Conservation (phyloP, 148 eudicot genomes). For the Drosera capensis region DNA sequence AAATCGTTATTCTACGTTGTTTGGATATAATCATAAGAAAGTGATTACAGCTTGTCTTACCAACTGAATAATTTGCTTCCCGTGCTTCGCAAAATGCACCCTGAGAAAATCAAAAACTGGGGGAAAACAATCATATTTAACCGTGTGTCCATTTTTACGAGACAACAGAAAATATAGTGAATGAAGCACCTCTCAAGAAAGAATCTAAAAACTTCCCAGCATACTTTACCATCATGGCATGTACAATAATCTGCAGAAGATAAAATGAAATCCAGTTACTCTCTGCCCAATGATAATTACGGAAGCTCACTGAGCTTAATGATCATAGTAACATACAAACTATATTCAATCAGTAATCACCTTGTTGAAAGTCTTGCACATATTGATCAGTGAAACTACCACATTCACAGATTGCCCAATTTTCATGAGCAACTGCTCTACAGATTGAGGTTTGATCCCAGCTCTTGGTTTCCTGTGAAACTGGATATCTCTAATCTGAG, state of each 20-base stretch:
- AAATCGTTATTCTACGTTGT: too few relatives aligned
- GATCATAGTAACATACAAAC: neutral
- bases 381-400: slow-evolving; percentile 30
- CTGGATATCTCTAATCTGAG: slow-evolving; percentile 28
- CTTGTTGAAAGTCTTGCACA: slow-evolving; percentile 46
- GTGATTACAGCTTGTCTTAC: slow-evolving; percentile 16
- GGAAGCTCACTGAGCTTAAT: neutral
- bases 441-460: slow-evolving; percentile 15
- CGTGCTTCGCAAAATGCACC: slow-evolving; percentile 22
- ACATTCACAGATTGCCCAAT: slow-evolving; percentile 32
- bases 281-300: neutral
- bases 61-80: slow-evolving; percentile 29
- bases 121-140: slow-evolving; percentile 1
- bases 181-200: slow-evolving; percentile 37
- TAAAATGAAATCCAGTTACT: neutral
- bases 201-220: slow-evolving; percentile 52
- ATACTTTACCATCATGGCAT: slow-evolving; percentile 42
- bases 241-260: slow-evolving; percentile 27
- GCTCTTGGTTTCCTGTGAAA: slow-evolving; percentile 20
- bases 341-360: slow-evolving; percentile 5
- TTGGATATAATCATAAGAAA: too few relatives aligned
- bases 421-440: slow-evolving; percentile 21
- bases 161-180: neutral
- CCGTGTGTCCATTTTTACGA: neutral
- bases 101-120: slow-evolving; percentile 41